phyloP scores from a whole-genome alignment of 2,329 filamentous ascomycete species.

The Cyclaneusma minus region DNA sequence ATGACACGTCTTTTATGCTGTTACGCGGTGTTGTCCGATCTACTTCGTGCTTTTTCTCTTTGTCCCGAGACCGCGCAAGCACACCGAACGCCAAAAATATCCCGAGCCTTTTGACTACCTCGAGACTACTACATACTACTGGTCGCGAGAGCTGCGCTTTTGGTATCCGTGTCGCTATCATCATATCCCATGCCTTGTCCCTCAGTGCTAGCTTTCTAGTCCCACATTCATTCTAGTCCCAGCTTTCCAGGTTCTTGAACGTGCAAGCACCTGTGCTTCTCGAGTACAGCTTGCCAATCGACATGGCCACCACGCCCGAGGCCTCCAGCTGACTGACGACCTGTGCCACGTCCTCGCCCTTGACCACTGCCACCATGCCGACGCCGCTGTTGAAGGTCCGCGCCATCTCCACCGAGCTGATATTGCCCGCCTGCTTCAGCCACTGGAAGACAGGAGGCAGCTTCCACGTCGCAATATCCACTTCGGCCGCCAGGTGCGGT shows the following conservation, averaged over 20 bases:
- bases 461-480: constrained; percentile 64
- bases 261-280: constrained; percentile 44
- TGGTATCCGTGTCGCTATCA: too few relatives aligned
- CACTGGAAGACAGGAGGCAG: constrained; percentile 72
- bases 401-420: constrained; percentile 67
- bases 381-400: constrained; percentile 90
- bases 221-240: constrained; percentile 13
- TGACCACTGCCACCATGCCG: constrained; percentile 84
- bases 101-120: too few relatives aligned
- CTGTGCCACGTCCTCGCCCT: constrained; percentile 41
- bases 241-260: constrained; percentile 35
- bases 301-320: constrained; percentile 62
- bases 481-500: constrained; percentile 56
- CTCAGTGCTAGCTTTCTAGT: too few relatives aligned
- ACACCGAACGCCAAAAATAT: too few relatives aligned
- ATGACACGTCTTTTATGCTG: too few relatives aligned
- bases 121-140: too few relatives aligned
- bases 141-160: too few relatives aligned
- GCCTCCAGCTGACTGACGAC: constrained; percentile 44
- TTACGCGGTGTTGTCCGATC: too few relatives aligned
- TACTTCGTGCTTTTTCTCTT: too few relatives aligned
- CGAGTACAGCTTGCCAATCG: constrained; percentile 55
- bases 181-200: too few relatives aligned
- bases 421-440: constrained; percentile 60
- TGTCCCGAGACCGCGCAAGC: too few relatives aligned